Evolutionary conservation across 306 rosid genomes (phyloP).

Genomic region (Bauhinia variegata): DNA sequence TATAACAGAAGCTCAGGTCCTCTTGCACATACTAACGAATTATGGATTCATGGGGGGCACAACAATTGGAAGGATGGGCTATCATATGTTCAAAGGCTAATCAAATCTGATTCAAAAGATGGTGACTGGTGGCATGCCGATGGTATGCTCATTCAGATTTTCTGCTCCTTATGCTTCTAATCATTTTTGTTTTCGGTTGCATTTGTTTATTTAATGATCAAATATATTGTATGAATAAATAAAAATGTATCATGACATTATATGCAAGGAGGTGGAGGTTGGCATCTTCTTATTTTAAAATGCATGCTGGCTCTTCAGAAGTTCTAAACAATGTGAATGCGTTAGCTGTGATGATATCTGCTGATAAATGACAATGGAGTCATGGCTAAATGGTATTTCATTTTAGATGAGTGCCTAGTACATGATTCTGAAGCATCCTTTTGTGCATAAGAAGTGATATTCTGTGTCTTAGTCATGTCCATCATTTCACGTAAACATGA

Average conservation of each 20-base stretch:
- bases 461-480: too few relatives aligned
- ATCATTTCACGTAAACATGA: slow-evolving; percentile 3
- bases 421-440: too few relatives aligned
- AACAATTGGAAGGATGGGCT: slow-evolving; percentile 79
- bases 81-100: slow-evolving; percentile 62
- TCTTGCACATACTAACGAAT: slow-evolving; percentile 67
- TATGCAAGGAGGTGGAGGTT: slow-evolving; percentile 23
- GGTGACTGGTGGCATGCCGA: slow-evolving; percentile 91
- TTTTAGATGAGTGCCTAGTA: slow-evolving; percentile 7
- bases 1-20: slow-evolving; percentile 85
- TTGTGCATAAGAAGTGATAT: too few relatives aligned
- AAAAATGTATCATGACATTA: slow-evolving; percentile 14
- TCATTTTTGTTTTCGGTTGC: slow-evolving; percentile 28
- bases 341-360: slow-evolving; percentile 14
- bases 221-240: slow-evolving; percentile 2
- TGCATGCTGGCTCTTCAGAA: background rate
- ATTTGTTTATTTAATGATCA: too few relatives aligned
- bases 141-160: slow-evolving; percentile 55
- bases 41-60: slow-evolving; percentile 96
- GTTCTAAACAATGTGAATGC: background rate
- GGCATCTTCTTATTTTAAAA: slow-evolving; percentile 16
- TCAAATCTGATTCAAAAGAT: slow-evolving; percentile 55
- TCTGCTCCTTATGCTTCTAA: slow-evolving; percentile 4
- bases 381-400: slow-evolving; percentile 8
- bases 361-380: slow-evolving; percentile 20